phyloP scores from a whole-genome alignment of 129 eudicot genomes.

The Lactuca sativa region DNA sequence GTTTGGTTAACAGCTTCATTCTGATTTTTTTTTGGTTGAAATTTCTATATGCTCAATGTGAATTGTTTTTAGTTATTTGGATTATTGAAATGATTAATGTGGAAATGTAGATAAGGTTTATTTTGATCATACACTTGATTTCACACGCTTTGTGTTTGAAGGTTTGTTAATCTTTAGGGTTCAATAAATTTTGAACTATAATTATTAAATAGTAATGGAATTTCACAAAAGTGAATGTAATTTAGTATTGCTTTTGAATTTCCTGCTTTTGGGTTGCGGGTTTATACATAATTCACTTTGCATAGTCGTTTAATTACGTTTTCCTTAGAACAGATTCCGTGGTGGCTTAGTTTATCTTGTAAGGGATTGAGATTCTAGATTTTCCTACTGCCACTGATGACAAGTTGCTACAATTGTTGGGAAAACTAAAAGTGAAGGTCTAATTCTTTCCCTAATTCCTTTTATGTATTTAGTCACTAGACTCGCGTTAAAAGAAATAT shows the following conservation, averaged over 20 bases:
- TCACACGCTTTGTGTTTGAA: slow-evolving; percentile 1
- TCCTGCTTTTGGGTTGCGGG: neutral
- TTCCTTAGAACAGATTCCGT: slow-evolving; percentile 29
- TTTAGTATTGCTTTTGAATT: neutral
- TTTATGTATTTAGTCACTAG: neutral
- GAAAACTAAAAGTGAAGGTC: slow-evolving; percentile 75
- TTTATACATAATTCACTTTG: neutral
- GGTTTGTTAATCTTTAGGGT: slow-evolving; percentile 8
- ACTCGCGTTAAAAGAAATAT: neutral
- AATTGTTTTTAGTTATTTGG: neutral
- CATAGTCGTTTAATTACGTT: slow-evolving; percentile 8
- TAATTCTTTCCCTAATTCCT: neutral
- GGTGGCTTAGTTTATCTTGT: slow-evolving; percentile 56
- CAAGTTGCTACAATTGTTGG: slow-evolving; percentile 64
- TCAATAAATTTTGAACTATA: neutral
- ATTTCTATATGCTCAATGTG: neutral
- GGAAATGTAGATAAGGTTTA: slow-evolving; percentile 7
- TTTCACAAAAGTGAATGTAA: slow-evolving; percentile 5
- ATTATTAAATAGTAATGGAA: neutral
- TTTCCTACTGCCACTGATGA: slow-evolving; percentile 81
- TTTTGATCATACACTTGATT: slow-evolving; percentile 5
- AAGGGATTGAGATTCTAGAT: slow-evolving; percentile 83
- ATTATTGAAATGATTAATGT: slow-evolving; percentile 1
- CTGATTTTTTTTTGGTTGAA: slow-evolving; percentile 9
- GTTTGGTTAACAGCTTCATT: too few species aligned